Conservation (phyloP, 148 eudicot species). For the Bassia scoparia region DNA sequence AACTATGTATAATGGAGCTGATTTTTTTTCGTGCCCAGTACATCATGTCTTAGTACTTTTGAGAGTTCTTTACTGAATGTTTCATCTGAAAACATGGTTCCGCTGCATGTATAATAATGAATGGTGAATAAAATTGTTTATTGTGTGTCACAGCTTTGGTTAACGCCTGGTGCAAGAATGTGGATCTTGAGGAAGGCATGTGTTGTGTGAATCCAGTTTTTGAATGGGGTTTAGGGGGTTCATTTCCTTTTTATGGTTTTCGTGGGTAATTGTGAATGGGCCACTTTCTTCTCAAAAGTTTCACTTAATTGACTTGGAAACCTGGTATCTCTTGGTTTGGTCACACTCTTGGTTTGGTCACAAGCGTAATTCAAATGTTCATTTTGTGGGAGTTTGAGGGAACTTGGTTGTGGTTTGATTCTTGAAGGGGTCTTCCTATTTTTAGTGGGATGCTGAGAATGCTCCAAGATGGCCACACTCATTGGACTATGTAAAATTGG, state of each 20-base stretch:
- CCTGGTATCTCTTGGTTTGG: slow-evolving; percentile 1
- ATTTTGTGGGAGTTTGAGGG: slow-evolving; percentile 18
- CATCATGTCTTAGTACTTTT: not conserved
- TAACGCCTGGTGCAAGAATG: slow-evolving; percentile 79
- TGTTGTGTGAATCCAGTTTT: slow-evolving; percentile 38
- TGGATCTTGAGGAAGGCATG: slow-evolving; percentile 73
- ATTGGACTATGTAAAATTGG: slow-evolving; percentile 4
- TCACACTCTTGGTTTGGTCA: not conserved
- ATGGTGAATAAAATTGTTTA: slow-evolving; percentile 45
- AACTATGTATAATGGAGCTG: not conserved
- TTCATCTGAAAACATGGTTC: slow-evolving; percentile 6
- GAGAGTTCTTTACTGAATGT: slow-evolving; percentile 8
- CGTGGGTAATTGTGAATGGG: slow-evolving; percentile 24
- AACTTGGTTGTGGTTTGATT: slow-evolving; percentile 4
- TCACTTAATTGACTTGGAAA: slow-evolving; percentile 14
- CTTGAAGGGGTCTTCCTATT: not conserved
- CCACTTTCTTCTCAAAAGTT: slow-evolving; percentile 8
- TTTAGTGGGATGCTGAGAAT: slow-evolving; percentile 11
- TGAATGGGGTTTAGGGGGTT: slow-evolving; percentile 43
- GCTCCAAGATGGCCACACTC: not conserved
- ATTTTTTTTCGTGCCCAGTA: not conserved
- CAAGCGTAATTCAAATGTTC: slow-evolving; percentile 12
- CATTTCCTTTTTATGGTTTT: slow-evolving; percentile 33
- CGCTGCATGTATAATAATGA: slow-evolving; percentile 23
- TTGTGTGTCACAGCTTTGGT: slow-evolving; percentile 73